Base-by-base conservation (phyloP, 306 rosid genomes). In the Lathyrus sativus region DNA sequence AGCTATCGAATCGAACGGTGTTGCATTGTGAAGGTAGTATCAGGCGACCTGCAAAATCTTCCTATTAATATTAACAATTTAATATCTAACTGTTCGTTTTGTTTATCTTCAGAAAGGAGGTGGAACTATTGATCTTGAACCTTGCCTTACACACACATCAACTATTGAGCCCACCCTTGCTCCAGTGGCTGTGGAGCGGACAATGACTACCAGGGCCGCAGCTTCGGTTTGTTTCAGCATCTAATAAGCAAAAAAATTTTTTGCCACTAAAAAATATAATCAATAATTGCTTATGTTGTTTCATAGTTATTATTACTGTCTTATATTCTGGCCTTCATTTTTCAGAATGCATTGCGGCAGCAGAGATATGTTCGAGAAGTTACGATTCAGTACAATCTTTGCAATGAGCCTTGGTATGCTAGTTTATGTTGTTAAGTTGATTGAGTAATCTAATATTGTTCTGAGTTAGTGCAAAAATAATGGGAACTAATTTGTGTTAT, bases 131-230 rank as follows among this genome's bases (percentile, higher is more conserved):
- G 96, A 90, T 79, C 96, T 93, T 33, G 97, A 93, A 78, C 97
- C 98, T 38, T 90, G 96, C 82, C 99, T 93, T 55, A 89, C 99
- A n/a, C 90, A 85, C 76, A 85, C 96, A 53, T 90, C 99, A 73
- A 79, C 96, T 33, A 83, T 90, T 72, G 99, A 93, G 76, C 96
- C 99, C 37, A 93, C 99, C 59, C 99, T 93, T 82, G 97, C 99
- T 80, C 99, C 99, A 12, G 88, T 90, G 72, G 79, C 95, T 72
- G 96, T 93, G 14, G 99, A 93, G 87, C 88, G 99, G 75, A 86
- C 96, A 48, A 90, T 93, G 81, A 93, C 99, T 46, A 93, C 99
- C 53, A 85, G 96, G 78, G 91, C 99, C 26, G 99, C 96, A 58
- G 99, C 99, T 79, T 93, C 97, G 86, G 99, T 93, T 76, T 49